Conservation (phyloP, 331 rosid species). For the Quercus phellos region DNA sequence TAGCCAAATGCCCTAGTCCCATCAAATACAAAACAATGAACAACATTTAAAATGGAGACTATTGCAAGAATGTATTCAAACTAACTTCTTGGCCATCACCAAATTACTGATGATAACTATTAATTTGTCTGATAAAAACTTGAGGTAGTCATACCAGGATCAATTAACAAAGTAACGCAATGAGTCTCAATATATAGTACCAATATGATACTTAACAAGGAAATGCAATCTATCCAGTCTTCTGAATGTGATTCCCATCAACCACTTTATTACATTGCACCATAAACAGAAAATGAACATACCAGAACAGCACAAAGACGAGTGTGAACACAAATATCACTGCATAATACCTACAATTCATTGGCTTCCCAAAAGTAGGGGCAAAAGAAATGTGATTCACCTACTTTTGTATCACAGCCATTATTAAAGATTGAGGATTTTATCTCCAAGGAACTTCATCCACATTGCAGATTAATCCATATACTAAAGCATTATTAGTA, state of each 20-base stretch:
- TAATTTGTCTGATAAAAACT: background rate
- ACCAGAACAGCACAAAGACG: no score
- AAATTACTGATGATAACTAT: background rate
- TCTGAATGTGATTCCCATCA: background rate
- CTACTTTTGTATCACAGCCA: no score
- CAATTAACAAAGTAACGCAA: background rate
- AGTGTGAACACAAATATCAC: no score
- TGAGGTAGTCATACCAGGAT: background rate
- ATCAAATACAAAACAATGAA: slow-evolving; percentile 16
- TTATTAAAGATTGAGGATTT: no score
- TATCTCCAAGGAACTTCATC: no score
- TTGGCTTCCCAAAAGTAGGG: no score
- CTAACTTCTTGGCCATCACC: slow-evolving; percentile 14
- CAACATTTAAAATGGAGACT: background rate
- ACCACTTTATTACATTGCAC: no score
- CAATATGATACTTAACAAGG: background rate
- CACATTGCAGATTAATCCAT: no score
- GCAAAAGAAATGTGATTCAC: no score
- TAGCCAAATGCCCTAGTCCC: slow-evolving; percentile 90
- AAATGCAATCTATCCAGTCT: background rate
- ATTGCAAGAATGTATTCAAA: slow-evolving; percentile 10
- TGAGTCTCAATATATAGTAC: background rate
- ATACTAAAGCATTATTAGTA: no score
- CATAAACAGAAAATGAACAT: no score
- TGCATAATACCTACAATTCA: no score